Base-by-base conservation (phyloP, 176 grass and related monocot genomes). In the Phoenix dactylifera region DNA sequence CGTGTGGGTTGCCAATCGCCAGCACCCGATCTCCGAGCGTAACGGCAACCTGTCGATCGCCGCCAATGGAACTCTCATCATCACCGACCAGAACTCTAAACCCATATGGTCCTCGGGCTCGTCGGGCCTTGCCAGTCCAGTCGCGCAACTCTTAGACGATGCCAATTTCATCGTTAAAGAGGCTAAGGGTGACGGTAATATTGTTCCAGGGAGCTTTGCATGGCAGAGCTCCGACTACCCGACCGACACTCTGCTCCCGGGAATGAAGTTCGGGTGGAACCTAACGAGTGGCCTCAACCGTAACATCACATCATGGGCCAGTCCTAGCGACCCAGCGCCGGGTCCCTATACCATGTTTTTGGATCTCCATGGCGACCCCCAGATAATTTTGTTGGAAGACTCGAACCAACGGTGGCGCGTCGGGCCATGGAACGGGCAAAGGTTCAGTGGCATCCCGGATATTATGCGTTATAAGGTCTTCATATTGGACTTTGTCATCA, bases 171-270 rank as follows among this genome's bases (percentile, higher is more conserved):
- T 65, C 12, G 49, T 65, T 19, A 22, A 15, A 65, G 63, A 65
- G 22, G 44, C 22, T 26, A 16, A 24, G 20, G 20, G 20, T 0
- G 20, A 20, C 20, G 0, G 20, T 20, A 20, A 20, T 20, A 20
- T 20, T 3, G 5, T 16, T 9, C 2, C 22, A 1, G 2, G 7
- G 4, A 25, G 19, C 25, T 30, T 59, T 49, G 22, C 22, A 20
- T 65, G 63, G 63, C 63, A 52, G 48, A 65, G 63, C 49, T 65
- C 28, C 23, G 49, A 65, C 32, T 65, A 25, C 20, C 63, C 48
- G 5, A n/a, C 48, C 49, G 63, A 65, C 49, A 65, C 63, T 22
- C 0, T n/a, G 15, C n/a, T 65, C 15, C 49, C 63, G 20, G 63
- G 49, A 18, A 65, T 52, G 63, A 65, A 26, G 16, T 6, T 65